A percentile compares a stretch with the other conserved stretches of the same genome.
phyloP scores from a whole-genome alignment of 345 rosid species.

The Ailanthus altissimus region DNA sequence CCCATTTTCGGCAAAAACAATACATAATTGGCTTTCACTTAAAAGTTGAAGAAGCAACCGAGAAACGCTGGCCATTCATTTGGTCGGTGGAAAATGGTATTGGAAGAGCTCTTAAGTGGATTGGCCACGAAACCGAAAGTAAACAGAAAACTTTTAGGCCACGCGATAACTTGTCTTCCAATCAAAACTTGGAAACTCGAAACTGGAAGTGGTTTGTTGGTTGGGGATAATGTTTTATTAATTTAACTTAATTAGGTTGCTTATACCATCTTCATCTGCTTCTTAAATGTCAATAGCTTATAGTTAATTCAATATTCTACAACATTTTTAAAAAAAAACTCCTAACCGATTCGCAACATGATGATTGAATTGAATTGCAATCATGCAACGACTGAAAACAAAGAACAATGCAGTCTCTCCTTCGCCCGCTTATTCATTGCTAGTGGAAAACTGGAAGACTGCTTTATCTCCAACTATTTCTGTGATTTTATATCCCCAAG shows the following conservation, averaged over 20 bases:
- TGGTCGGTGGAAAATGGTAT: constrained; percentile 11
- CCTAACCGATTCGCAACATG: background rate
- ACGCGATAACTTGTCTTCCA: constrained; percentile 7
- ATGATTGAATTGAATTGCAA: constrained; percentile 1
- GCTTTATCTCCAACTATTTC: background rate
- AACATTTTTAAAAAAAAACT: background rate
- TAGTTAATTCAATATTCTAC: background rate
- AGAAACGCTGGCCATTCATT: background rate
- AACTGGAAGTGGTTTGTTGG: background rate
- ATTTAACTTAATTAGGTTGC: background rate
- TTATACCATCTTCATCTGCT: background rate
- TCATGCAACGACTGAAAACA: background rate
- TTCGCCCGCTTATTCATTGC: background rate
- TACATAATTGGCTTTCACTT: background rate
- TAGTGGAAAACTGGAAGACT: background rate
- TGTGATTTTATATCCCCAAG: background rate
- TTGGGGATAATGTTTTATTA: constrained; percentile 8
- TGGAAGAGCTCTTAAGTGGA: constrained; percentile 13
- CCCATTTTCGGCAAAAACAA: background rate
- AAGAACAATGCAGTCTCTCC: background rate
- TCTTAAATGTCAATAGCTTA: background rate
- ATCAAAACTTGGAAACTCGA: constrained; percentile 5
- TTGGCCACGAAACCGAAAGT: constrained; percentile 17
- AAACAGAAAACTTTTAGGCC: constrained; percentile 6
- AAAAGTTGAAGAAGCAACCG: background rate